Base-by-base conservation (phyloP, 106 monocot genomes). In the Phalaenopsis equestris region DNA sequence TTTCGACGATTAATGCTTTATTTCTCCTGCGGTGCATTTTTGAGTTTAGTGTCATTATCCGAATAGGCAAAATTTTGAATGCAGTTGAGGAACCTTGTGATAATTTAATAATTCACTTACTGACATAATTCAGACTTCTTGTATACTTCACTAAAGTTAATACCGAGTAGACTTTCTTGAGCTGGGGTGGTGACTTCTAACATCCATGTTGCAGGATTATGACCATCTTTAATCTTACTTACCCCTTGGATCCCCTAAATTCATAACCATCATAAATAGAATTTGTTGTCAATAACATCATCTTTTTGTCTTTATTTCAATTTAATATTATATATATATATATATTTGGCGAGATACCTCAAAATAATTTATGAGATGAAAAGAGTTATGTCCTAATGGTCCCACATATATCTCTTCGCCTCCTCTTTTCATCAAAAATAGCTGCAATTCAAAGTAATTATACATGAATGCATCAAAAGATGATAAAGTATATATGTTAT, bases 371-470 rank as follows among this genome's bases (percentile, higher is more conserved):
- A 79, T 79, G 19, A 64, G 61, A 24, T 79, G 79, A 38, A 39
- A 79, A 42, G 79, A 79, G 16, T 79, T 41, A 14, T 67, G 39
- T 2, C 79, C 79, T 5, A 79, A 61, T 64, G 79, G 79, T 42
- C 79, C 79, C 41, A 79, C 79, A 45, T 79, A 79, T 79, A 79
- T 65, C 43, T 79, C 79, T 79, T 79, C 79, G 42, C 79, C 79
- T 42, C 79, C 79, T 67, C 79, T 79, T 43, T 79, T 79, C 79
- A 79, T 65, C 37, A 79, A 43, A 8, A 79, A 64, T 1, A 79
- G 65, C 79, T 79, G 65, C 39, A 45, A 75, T 48, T 11, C 4
- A 75, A 48, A 2, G 48, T 46, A 3, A 2, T 15, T 47, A 5
- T 48, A 21, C 23, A 48, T 2, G 43, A 5, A 73, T 75, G 47